A percentile compares a stretch with the other conserved stretches of the same genome.
Conservation (phyloP, 78 protist genomes). For the Acrasis kona region DNA sequence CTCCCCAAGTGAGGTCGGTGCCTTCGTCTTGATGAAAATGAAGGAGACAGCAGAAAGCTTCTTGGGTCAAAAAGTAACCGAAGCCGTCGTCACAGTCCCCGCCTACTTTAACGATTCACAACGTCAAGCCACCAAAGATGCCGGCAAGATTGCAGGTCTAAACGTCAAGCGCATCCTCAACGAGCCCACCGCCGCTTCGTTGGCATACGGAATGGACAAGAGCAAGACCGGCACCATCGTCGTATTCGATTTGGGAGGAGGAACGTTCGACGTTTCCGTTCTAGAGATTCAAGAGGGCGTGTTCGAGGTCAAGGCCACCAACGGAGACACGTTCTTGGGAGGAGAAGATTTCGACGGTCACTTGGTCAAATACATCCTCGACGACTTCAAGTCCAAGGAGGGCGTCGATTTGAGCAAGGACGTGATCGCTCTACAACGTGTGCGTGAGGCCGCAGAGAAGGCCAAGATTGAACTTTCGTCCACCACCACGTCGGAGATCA, state of each 20-base stretch:
- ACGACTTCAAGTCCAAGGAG: conserved; percentile 68
- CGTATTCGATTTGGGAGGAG: conserved; percentile 99
- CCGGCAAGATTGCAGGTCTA: conserved; percentile 96
- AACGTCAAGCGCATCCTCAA: conserved; percentile 93
- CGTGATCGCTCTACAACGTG: conserved; percentile 87
- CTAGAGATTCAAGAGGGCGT: conserved; percentile 93
- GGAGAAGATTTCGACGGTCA: conserved; percentile 98
- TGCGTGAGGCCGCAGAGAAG: conserved; percentile 96
- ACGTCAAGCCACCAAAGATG: conserved; percentile 98
- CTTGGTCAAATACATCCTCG: conserved; percentile 50
- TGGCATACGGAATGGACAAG: conserved; percentile 89
- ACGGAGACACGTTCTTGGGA: conserved; percentile 99
- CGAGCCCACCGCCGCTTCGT: conserved; percentile 99
- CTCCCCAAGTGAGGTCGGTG: conserved; percentile 94
- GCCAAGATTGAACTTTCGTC: conserved; percentile 95
- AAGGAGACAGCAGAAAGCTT: conserved; percentile 89
- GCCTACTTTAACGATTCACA: conserved; percentile 99
- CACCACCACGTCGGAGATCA: conserved; percentile 73
- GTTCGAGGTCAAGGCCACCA: conserved; percentile 95
- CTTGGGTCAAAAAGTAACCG: conserved; percentile 59
- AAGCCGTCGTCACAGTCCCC: conserved; percentile 98
- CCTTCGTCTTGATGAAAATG: conserved; percentile 92
- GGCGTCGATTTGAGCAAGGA: conserved; percentile 65
- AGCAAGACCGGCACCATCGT: conserved; percentile 53
- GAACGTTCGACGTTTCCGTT: conserved; percentile 98